Base-by-base conservation (phyloP, 257 asterid genomes). In the Paulownia fortunei region DNA sequence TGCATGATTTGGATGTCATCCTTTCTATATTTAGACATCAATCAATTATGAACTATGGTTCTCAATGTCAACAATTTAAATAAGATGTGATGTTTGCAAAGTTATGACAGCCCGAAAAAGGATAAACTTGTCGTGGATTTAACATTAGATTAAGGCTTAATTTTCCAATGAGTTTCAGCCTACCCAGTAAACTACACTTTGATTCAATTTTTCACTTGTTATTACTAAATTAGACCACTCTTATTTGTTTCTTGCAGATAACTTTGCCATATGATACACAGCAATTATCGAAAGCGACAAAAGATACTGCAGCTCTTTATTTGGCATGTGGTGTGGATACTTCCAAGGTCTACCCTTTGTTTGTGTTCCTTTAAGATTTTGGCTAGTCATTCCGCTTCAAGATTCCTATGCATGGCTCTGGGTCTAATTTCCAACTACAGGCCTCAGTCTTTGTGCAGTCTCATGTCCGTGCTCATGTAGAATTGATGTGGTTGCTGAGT, bases 391-490 rank as follows among this genome's bases (percentile, higher is more conserved):
- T 74, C 46, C n/a, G 3, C 66, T 42, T 60, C 21, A 23, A 72
- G 39, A 74, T 80, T 18, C 59, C 19, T 61, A 34, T 44, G 46
- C 64, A 32, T 74, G 47, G 51, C 74, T 81, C 60, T 78, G 13
- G 74, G 71, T 76, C 83, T 77, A 79, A 47, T 76, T 74, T 84
- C 69, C 81, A 36, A 82, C 65, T 76, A 8, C 86, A 96, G 98
- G 97, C 98, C 72, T 93, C 97, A 78, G 97, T 96, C 61, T 96
- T 96, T 85, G 97, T 96, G 89, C 98, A 96, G 91, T 93, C 98
- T 73, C 99, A 96, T 81, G 97, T 96, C 30, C 91, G 89, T 79
- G 99, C 98, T 81, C 98, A 90, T 83, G 94, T 89, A 47, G 98
- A 96, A 80, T 76, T 96, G 89, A 93, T 92, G 97, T 96, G 99